Evolutionary conservation across 371 early-diverging fungal genomes (phyloP), one percentile per base, ranked within the genome.

Genomic region (Rhizopus microsporus): DNA sequence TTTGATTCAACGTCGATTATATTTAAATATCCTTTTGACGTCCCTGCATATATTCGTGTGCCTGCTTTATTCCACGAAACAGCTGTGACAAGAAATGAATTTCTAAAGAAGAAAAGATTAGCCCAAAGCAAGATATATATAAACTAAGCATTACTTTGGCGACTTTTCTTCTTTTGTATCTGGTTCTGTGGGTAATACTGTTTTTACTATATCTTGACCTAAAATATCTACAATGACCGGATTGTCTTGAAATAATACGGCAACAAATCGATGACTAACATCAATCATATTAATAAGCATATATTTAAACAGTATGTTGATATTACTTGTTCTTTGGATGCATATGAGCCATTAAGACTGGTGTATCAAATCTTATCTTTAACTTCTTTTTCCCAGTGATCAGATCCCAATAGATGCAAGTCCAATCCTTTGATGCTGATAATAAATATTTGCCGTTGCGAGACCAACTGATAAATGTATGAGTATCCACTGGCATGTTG

Each of bases 361-460:
- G 78, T 3, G 88, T 78, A n/a, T 76, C 72, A 58, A 93, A 92
- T 46, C 84, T 73, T 34, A 88, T 63, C n/a, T 82, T 85, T 32
- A 71, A 49, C 31, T 65, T 66, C 54, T 80, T 75, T 16, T 67
- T 69, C 3, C 81, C 86, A 13, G 75, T 69, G 7, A 79, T 53
- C 29, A 95, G 60, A 69, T 96, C 94, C 95, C 96, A 96, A 10
- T 93, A 69, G n/a, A 94, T 88, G 57, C 91, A 90, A 31, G 83
- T 86, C 83, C 94, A 93, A 48, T 88, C 93, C 52, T 80, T 83
- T 37, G 88, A 88, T 3, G 82, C 80, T 1, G 89, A 84, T 35
- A 92, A 60, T 5, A 92, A 60, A 66, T 78, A 86, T 17, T 86
- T 73, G 12, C 90, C 89, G 51, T 85, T 87, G 29, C 80, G 77